These are phyloP conservation scores for Teunomyces pallodes DNA, from an alignment of 805 yeast species.

Conservation along the genomic window DNA sequence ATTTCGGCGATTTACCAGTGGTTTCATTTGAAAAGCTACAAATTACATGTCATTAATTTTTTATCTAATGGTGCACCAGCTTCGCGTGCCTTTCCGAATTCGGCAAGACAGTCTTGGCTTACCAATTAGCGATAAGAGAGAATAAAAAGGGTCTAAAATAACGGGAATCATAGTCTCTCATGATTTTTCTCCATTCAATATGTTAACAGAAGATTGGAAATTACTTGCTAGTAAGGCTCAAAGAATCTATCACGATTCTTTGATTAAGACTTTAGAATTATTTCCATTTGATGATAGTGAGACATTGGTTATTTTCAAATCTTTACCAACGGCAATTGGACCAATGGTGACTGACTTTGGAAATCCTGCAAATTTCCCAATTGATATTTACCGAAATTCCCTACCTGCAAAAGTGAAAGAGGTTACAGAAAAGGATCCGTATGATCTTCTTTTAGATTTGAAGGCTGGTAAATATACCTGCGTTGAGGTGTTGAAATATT, in stretches of 20 bases:
- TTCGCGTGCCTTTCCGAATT: not conserved
- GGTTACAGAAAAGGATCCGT: slow-evolving; percentile 18
- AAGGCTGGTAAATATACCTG: slow-evolving; percentile 10
- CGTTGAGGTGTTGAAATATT: slow-evolving; percentile 15
- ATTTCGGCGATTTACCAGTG: not conserved
- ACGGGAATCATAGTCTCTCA: not conserved
- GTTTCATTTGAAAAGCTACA: not conserved
- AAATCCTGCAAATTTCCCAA: slow-evolving; percentile 17
- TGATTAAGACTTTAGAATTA: slow-evolving; percentile 15
- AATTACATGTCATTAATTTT: not conserved
- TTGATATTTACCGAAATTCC: slow-evolving; percentile 11
- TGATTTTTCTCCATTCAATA: not conserved
- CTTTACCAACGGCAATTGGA: slow-evolving; percentile 18
- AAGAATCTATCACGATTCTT: slow-evolving; percentile 12
- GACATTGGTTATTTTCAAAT: slow-evolving; percentile 8
- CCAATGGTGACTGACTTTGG: slow-evolving; percentile 16
- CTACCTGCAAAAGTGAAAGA: slow-evolving; percentile 12
- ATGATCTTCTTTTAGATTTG: slow-evolving; percentile 12
- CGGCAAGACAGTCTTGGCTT: not conserved
- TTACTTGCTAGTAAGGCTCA: slow-evolving; percentile 13
- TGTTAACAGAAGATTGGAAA: slow-evolving; percentile 19
- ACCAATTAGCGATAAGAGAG: not conserved
- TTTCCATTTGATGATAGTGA: slow-evolving; percentile 16
- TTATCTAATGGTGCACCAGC: not conserved
- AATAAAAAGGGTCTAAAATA: not conserved